Conservation (phyloP, 306 rosid genomes). For the Sophora flavescens region DNA sequence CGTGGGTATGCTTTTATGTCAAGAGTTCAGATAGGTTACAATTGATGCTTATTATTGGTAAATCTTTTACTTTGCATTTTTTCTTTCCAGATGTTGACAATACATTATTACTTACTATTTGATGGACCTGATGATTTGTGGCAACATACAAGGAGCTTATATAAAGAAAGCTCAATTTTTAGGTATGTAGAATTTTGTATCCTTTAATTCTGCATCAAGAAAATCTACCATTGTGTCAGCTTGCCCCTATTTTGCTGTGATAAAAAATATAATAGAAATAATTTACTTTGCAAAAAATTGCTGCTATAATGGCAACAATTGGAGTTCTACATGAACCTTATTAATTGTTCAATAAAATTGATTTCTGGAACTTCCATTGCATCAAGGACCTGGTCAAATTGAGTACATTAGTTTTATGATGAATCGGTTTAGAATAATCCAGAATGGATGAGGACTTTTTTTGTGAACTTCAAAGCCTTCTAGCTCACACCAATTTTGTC, state of each 20-base stretch:
- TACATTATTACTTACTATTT: constrained; percentile 88
- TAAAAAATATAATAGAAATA: constrained; percentile 7
- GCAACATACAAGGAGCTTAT: constrained; percentile 78
- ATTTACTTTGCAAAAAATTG: constrained; percentile 10
- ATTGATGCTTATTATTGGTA: constrained; percentile 25
- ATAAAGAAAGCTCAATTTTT: constrained; percentile 73
- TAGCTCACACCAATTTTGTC: constrained; percentile 3
- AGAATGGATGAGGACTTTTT: not conserved
- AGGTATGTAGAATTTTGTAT: constrained; percentile 56
- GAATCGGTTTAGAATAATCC: constrained; percentile 11
- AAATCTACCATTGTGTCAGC: not conserved
- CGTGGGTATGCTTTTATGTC: constrained; percentile 13
- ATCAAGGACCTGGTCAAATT: not conserved
- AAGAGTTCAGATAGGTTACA: constrained; percentile 19
- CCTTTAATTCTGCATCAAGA: constrained; percentile 17
- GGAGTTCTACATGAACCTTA: constrained; percentile 1
- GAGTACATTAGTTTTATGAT: not conserved
- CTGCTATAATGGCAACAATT: not conserved
- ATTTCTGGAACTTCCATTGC: constrained; percentile 17
- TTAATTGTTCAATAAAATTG: not conserved
- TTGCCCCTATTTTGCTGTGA: constrained; percentile 15
- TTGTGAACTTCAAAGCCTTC: constrained; percentile 7
- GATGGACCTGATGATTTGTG: constrained; percentile 88
- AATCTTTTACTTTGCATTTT: constrained; percentile 14
- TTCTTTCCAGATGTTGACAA: constrained; percentile 82